Conservation (phyloP, 1,284 basidiomycete species). For the Ustilago hordei region DNA sequence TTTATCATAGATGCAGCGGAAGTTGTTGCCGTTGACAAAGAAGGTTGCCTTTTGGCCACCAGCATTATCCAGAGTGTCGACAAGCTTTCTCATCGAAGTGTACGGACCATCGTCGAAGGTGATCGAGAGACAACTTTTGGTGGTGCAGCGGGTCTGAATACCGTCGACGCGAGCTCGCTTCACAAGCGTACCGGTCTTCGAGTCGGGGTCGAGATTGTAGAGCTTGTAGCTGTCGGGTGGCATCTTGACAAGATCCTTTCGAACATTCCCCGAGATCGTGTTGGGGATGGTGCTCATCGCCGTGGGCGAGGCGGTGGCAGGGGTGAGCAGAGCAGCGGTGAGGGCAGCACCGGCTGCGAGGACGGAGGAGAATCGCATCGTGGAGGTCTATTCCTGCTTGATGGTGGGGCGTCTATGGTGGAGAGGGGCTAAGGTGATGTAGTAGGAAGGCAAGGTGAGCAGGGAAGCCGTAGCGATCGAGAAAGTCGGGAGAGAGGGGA, state of each 20-base stretch:
- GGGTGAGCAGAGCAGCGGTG: conserved; percentile 16
- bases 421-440: neutral
- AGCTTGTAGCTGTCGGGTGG: conserved; percentile 23
- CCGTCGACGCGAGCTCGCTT: conserved; percentile 41
- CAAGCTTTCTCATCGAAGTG: conserved; percentile 34
- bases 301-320: conserved; percentile 31
- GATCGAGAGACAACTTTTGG: conserved; percentile 40
- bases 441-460: neutral
- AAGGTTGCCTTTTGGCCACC: conserved; percentile 54
- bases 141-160: conserved; percentile 31
- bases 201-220: conserved; percentile 13
- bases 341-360: conserved; percentile 29
- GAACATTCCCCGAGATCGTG: conserved; percentile 40
- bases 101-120: conserved; percentile 66
- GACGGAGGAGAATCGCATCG: conserved; percentile 41
- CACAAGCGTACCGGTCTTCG: neutral
- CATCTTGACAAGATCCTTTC: conserved; percentile 22
- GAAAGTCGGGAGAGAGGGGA: neutral
- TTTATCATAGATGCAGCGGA: conserved; percentile 51
- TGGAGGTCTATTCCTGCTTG: conserved; percentile 3
- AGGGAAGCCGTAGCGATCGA: neutral
- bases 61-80: conserved; percentile 35
- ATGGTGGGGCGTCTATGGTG: neutral
- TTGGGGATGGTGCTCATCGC: conserved; percentile 35
- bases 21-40: conserved; percentile 66